A percentile compares a stretch with the other conserved stretches of the same genome.
These are phyloP conservation scores for Trametes sanguinea DNA, from an alignment of 768 basidiomycete species.

Conservation along the genomic window DNA sequence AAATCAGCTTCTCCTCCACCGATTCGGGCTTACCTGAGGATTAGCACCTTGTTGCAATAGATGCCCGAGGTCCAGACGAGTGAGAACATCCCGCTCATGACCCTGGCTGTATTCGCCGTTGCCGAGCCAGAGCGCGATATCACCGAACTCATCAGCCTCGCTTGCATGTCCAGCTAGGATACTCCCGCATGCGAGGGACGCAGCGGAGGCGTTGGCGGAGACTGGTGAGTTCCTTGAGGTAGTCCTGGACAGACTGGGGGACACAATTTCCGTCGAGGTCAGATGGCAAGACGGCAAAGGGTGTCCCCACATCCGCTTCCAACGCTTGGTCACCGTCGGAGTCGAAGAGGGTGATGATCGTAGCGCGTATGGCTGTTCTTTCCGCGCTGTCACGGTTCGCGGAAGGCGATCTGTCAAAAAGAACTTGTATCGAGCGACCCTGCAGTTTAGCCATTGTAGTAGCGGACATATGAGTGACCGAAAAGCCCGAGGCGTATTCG, in stretches of 20 bases:
- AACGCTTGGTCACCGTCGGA: not conserved
- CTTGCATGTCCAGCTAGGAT: slow-evolving; percentile 54
- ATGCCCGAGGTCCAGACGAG: slow-evolving; percentile 34
- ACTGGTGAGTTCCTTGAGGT: slow-evolving; percentile 36
- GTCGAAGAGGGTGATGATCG: not conserved
- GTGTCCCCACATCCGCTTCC: not conserved
- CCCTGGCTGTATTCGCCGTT: slow-evolving; percentile 38
- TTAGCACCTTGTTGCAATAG: not conserved
- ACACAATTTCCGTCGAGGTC: not conserved
- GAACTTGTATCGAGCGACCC: not conserved
- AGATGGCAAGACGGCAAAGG: not conserved
- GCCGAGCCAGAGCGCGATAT: slow-evolving; percentile 56
- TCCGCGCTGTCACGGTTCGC: not conserved
- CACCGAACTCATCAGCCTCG: slow-evolving; percentile 59
- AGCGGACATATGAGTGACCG: not conserved
- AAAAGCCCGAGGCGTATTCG: not conserved
- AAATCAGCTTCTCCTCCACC: not conserved
- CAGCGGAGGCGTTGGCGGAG: slow-evolving; percentile 43
- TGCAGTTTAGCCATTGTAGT: not conserved
- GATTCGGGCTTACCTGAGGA: not conserved
- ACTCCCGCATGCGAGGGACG: slow-evolving; percentile 47
- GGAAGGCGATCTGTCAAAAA: not conserved
- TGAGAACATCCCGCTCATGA: slow-evolving; percentile 36
- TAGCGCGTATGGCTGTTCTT: not conserved
- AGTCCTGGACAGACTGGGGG: not conserved